Evolutionary conservation across 768 basidiomycete genomes (phyloP), one percentile per base, ranked within the genome.

Genomic region (Neoboletus brunneissimus): DNA sequence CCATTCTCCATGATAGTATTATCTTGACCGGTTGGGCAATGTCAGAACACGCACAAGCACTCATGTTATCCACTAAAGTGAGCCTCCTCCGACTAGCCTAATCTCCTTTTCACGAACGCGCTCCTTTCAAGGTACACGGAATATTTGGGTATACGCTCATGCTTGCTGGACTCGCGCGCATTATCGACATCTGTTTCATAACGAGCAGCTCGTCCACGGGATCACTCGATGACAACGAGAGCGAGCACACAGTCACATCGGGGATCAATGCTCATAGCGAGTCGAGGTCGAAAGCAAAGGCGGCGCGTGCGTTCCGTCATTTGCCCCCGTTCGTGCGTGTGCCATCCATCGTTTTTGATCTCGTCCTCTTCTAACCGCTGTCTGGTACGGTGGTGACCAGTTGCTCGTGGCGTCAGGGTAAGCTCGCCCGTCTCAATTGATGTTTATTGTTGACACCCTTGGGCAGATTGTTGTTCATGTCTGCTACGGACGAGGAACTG

Each of bases 1-100:
- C 49, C 25, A 23, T 35, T 29, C 34, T 32, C 8, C 5, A 56
- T 15, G 40, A 35, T 56, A 93, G 89, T 47, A 87, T 95, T 60
- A 86, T 93, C 55, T 76, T 97, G 56, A 97, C 95, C 0, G 95
- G 95, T 7, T 96, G 90, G 87, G 94, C 88, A 0, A 95, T 97
- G 90, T 89, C 89, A 0, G 86, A 91, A 43, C 94, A 97, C 61
- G 83, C 83, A 0, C 94, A 98, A 74, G 85, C 83, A 5, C 77
- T 94, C 48, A 87, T 85, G 84, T 76, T 95, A 38, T 92, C 92
- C 1, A 91, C 92, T 1, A 85, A 85, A 75, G 91, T 91, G 51
- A 47, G 63, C 22, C 1, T 41, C 8, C 31, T 41, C 12, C 38
- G 11, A 41, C 27, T 34, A 8, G 31, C 7, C 9, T 31, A 18